Percentiles rank a stretch among this genome's conserved stretches.
These are phyloP conservation scores for Leccinum fallax DNA, from an alignment of 1,284 basidiomycete genomes.

Conservation along the genomic window DNA sequence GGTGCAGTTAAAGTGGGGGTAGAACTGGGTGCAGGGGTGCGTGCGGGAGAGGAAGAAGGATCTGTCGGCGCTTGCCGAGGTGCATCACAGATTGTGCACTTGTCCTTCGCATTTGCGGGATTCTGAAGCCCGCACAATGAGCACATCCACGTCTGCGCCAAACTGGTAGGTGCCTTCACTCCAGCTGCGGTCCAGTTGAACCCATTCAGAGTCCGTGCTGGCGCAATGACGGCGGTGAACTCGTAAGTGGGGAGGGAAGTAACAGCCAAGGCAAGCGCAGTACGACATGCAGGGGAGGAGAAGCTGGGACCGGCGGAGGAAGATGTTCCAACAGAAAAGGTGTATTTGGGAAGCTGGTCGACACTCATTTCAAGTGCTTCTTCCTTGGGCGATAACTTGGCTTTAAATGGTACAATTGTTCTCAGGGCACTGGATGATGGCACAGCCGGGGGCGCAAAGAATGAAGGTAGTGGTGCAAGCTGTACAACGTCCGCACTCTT, in stretches of 20 bases:
- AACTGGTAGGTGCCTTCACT: slow-evolving; percentile 33
- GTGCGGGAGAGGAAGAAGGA: slow-evolving; percentile 18
- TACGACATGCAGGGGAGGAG: slow-evolving; percentile 37
- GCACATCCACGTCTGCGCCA: slow-evolving; percentile 46
- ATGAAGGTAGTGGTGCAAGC: slow-evolving; percentile 22
- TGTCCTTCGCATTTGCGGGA: slow-evolving; percentile 42
- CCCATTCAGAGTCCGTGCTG: slow-evolving; percentile 29
- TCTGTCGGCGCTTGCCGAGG: slow-evolving; percentile 29
- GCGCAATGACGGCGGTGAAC: slow-evolving; percentile 38
- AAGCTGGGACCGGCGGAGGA: slow-evolving; percentile 38
- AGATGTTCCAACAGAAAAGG: slow-evolving; percentile 27
- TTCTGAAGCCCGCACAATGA: slow-evolving; percentile 49
- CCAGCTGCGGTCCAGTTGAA: slow-evolving; percentile 50
- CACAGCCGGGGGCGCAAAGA: slow-evolving; percentile 16
- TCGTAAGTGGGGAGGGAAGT: slow-evolving; percentile 45
- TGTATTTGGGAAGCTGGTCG: slow-evolving; percentile 34
- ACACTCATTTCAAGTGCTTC: slow-evolving; percentile 34
- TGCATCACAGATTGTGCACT: slow-evolving; percentile 56
- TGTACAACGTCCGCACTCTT: slow-evolving; percentile 16
- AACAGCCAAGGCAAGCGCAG: slow-evolving; percentile 32
- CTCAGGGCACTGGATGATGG: slow-evolving; percentile 1
- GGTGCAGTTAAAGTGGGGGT: not conserved
- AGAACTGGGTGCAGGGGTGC: not conserved
- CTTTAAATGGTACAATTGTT: slow-evolving; percentile 5
- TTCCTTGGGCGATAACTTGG: slow-evolving; percentile 33